Conservation (phyloP, 345 rosid species). For the Pistacia integerrima region DNA sequence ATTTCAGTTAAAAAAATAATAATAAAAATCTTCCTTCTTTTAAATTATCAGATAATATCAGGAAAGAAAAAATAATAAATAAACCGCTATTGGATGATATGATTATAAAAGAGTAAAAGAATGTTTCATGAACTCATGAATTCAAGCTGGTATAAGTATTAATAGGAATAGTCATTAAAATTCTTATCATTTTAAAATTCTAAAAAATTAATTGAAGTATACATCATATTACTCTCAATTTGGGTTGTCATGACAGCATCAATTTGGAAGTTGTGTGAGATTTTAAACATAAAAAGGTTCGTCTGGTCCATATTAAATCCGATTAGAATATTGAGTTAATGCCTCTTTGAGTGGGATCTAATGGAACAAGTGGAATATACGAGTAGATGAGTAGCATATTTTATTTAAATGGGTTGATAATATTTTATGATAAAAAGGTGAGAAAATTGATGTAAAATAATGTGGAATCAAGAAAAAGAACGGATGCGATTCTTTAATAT, state of each 20-base stretch:
- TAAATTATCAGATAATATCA: background rate
- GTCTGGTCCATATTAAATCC: background rate
- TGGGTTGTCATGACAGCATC: background rate
- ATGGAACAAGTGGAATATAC: slow-evolving; percentile 10
- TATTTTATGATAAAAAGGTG: background rate
- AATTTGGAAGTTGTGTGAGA: background rate
- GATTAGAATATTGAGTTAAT: background rate
- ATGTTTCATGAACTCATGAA: no score
- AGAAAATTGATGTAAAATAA: background rate
- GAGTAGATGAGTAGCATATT: background rate
- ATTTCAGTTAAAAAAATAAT: background rate
- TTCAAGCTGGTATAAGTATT: no score
- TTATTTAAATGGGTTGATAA: background rate
- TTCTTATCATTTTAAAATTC: no score
- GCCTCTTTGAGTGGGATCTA: slow-evolving; percentile 5
- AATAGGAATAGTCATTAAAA: no score
- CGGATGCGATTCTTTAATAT: background rate
- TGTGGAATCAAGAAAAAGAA: slow-evolving; percentile 3
- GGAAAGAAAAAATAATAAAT: no score
- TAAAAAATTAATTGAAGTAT: no score
- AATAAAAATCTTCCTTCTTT: no score
- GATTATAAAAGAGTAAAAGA: no score
- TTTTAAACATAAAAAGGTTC: background rate
- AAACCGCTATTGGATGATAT: no score
- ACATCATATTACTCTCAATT: background rate